phyloP scores from a whole-genome alignment of 371 early-diverging fungal genomes.

The Mycotypha africana region DNA sequence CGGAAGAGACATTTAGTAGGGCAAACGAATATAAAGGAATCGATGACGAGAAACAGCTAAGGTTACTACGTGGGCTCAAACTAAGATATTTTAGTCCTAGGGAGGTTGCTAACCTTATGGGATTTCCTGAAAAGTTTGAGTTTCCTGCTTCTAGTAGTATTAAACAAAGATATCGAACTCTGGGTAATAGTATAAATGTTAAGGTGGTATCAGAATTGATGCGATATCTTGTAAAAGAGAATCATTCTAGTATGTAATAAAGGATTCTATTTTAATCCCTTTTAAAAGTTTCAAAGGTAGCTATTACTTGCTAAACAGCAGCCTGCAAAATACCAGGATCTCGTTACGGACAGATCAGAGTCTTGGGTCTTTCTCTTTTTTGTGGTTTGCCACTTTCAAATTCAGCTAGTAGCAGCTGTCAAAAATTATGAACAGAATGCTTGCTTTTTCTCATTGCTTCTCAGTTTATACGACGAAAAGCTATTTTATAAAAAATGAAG shows the following conservation, averaged over 20 bases:
- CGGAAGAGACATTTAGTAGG: conserved; percentile 15
- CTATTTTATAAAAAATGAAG: conserved; percentile 14
- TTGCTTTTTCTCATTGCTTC: no score
- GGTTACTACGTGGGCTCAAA: conserved; percentile 30
- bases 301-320: no score
- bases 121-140: conserved; percentile 56
- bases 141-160: conserved; percentile 52
- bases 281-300: no score
- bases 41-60: conserved; percentile 22
- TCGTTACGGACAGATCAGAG: no score
- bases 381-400: no score
- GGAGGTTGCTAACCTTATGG: conserved; percentile 78
- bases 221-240: conserved; percentile 44
- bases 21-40: conserved; percentile 19
- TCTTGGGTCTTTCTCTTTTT: no score
- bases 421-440: no score
- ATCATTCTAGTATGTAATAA: no score
- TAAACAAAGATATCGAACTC: conserved; percentile 59
- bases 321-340: no score
- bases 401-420: no score
- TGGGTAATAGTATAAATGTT: conserved; percentile 70
- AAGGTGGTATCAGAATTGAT: conserved; percentile 55
- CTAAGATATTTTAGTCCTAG: conserved; percentile 76
- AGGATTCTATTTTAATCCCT: no score
- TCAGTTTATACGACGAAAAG: no score